These are phyloP conservation scores for Pyrenophora teres DNA, from an alignment of 2,329 filamentous ascomycete genomes.

Conservation along the genomic window DNA sequence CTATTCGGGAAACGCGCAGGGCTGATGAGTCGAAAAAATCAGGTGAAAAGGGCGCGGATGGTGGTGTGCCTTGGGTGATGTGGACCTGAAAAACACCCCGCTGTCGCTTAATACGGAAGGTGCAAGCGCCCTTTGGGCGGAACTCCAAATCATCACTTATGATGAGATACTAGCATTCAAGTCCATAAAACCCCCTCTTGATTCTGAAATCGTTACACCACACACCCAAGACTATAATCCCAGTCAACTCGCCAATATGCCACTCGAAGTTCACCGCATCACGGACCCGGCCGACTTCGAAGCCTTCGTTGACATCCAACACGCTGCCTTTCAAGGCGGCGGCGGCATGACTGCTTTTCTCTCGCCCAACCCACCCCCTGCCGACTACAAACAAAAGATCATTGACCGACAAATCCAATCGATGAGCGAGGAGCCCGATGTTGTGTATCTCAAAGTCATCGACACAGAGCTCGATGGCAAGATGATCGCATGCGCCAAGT, in stretches of 20 bases:
- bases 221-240: neutral
- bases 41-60: slow-evolving; percentile 14
- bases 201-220: too few species aligned
- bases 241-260: slow-evolving; percentile 28
- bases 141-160: too few species aligned
- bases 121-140: slow-evolving; percentile 1
- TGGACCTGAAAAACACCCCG: slow-evolving; percentile 3
- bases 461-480: slow-evolving; percentile 39
- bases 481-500: slow-evolving; percentile 45
- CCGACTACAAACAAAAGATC: slow-evolving; percentile 21
- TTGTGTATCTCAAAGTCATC: slow-evolving; percentile 39
- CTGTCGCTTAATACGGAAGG: slow-evolving; percentile 7
- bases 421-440: slow-evolving; percentile 31
- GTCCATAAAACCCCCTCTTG: too few species aligned
- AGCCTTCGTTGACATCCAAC: slow-evolving; percentile 35
- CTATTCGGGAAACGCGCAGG: neutral
- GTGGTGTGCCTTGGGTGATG: neutral
- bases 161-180: too few species aligned
- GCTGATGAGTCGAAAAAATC: neutral
- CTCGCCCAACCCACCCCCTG: slow-evolving; percentile 22
- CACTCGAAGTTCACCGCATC: slow-evolving; percentile 40
- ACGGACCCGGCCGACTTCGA: slow-evolving; percentile 32
- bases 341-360: slow-evolving; percentile 35
- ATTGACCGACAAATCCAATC: slow-evolving; percentile 36
- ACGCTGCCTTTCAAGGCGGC: slow-evolving; percentile 34